Percentiles rank a stretch among this genome's conserved stretches.
Conservation (phyloP, 2,329 filamentous ascomycete genomes). For the Chaetomium sp. region DNA sequence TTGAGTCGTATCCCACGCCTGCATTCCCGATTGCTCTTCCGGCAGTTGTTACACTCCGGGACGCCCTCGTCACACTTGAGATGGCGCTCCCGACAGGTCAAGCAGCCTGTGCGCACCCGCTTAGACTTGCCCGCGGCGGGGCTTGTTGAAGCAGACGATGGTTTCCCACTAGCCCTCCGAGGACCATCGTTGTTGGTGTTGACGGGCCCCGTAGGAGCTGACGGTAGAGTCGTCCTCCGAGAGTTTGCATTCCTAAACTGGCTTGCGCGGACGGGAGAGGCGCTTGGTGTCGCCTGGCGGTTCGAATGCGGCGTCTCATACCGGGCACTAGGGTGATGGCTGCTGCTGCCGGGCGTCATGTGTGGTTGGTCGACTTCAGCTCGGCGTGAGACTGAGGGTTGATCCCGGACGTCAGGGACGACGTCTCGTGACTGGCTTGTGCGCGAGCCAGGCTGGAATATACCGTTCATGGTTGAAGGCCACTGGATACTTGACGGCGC, state of each 20-base stretch:
- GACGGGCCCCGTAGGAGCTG: background rate
- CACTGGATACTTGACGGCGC: too few species aligned
- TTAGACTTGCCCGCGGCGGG: conserved; percentile 56
- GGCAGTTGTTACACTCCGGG: conserved; percentile 67
- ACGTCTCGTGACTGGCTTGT: conserved; percentile 3
- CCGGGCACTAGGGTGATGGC: conserved; percentile 16
- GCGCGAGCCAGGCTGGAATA: background rate
- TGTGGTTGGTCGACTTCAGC: conserved; percentile 27
- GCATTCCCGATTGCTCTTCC: conserved; percentile 79
- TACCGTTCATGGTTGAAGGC: too few species aligned
- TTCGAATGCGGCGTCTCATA: conserved; percentile 25
- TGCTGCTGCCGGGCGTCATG: conserved; percentile 23
- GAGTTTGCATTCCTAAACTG: background rate
- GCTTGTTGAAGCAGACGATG: conserved; percentile 4
- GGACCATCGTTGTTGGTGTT: background rate
- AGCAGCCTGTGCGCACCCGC: conserved; percentile 79
- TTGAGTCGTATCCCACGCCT: conserved; percentile 82
- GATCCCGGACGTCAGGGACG: conserved; percentile 11
- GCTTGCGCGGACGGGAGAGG: background rate
- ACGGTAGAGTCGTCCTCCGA: background rate
- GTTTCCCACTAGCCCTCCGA: conserved; percentile 3
- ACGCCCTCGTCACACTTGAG: conserved; percentile 80
- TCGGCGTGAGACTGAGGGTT: conserved; percentile 15
- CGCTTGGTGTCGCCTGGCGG: conserved; percentile 19
- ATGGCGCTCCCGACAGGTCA: conserved; percentile 85